Evolutionary conservation across 192 early-diverging fungal species (phyloP).

Genomic region (Coemansia sp.): DNA sequence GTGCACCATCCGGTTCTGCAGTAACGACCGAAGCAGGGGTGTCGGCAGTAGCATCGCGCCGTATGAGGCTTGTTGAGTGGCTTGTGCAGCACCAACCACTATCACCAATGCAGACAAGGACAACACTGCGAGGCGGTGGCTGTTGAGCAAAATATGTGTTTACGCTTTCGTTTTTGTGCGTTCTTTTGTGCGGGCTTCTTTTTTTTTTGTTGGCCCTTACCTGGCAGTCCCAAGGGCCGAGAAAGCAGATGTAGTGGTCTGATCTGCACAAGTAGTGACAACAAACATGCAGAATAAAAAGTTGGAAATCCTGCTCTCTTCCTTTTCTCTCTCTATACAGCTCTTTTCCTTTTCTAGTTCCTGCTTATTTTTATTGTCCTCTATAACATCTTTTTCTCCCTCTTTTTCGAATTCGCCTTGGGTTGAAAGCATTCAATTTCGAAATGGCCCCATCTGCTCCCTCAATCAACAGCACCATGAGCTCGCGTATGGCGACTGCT

Average conservation of each 20-base stretch:
- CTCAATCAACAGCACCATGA: slow-evolving; percentile 53
- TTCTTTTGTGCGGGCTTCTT: neutral
- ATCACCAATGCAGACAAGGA: neutral
- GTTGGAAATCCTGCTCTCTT: slow-evolving; percentile 6
- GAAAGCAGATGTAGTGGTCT: neutral
- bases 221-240: neutral
- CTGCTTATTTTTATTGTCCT: neutral
- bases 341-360: neutral
- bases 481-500: slow-evolving; percentile 49
- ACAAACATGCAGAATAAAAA: slow-evolving; percentile 11
- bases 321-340: neutral
- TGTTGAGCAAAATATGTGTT: slow-evolving; percentile 1
- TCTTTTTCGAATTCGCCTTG: neutral
- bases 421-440: neutral
- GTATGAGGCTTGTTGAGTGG: slow-evolving; percentile 3
- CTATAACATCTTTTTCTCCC: neutral
- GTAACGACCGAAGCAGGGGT: neutral
- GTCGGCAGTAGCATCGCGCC: neutral
- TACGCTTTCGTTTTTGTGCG: neutral
- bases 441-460: slow-evolving; percentile 55
- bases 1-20: neutral
- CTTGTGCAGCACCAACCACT: slow-evolving; percentile 1
- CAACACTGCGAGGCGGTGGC: neutral
- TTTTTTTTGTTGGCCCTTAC: neutral
- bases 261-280: slow-evolving; percentile 3